Percentiles rank a stretch among this genome's conserved stretches.
phyloP scores from a whole-genome alignment of 805 yeast genomes.

The Wickerhamiella qilinensis region DNA sequence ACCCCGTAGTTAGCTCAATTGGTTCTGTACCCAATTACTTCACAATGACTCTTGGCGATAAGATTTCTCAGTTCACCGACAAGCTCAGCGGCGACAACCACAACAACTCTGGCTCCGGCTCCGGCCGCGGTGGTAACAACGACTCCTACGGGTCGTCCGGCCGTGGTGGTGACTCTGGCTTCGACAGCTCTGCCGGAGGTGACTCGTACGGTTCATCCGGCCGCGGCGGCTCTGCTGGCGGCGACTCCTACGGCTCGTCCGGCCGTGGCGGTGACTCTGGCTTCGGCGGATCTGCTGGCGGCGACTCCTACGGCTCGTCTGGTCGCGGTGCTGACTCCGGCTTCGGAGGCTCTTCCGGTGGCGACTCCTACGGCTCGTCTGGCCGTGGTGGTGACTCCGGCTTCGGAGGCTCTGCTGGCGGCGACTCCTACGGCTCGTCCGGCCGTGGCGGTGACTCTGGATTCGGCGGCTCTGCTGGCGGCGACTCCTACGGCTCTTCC shows the following conservation, averaged over 20 bases:
- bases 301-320: slow-evolving; percentile 17
- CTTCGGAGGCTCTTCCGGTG: slow-evolving; percentile 7
- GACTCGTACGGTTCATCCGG: slow-evolving; percentile 15
- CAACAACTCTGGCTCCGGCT: slow-evolving; percentile 19
- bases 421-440: slow-evolving; percentile 1
- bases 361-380: slow-evolving; percentile 1
- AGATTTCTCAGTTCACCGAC: slow-evolving; percentile 12
- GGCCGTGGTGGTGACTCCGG: slow-evolving; percentile 18
- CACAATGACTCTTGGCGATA: slow-evolving; percentile 1
- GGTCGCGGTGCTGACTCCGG: too few relatives aligned
- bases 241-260: background rate
- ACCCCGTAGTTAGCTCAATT: background rate
- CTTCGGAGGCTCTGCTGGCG: slow-evolving; percentile 1
- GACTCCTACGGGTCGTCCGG: slow-evolving; percentile 15
- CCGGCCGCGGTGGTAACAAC: slow-evolving; percentile 10
- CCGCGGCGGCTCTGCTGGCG: slow-evolving; percentile 11
- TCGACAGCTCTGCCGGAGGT: too few relatives aligned
- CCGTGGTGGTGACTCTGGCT: slow-evolving; percentile 6
- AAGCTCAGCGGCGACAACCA: slow-evolving; percentile 10
- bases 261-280: slow-evolving; percentile 14
- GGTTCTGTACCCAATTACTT: background rate
- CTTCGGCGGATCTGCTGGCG: slow-evolving; percentile 14
- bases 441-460: slow-evolving; percentile 4
- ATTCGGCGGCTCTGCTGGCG: slow-evolving; percentile 11
- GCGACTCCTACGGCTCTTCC: slow-evolving; percentile 14